These are phyloP conservation scores for Pelargonium australe DNA, from an alignment of 441 rosid species.

Conservation along the genomic window DNA sequence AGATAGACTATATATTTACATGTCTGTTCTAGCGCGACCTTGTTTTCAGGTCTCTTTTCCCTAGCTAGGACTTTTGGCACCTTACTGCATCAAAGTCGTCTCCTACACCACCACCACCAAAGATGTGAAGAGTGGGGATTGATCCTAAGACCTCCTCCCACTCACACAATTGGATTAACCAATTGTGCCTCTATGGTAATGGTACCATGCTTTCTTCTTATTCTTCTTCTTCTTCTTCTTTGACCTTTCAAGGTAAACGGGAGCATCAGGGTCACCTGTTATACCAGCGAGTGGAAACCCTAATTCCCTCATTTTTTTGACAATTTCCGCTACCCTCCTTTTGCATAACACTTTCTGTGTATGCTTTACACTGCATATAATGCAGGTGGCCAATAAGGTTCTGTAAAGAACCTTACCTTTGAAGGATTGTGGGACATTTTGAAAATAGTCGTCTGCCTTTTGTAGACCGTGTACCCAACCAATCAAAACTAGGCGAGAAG, in stretches of 20 bases:
- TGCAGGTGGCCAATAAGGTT: conserved; percentile 26
- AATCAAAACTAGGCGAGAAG: conserved; percentile 23
- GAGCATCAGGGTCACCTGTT: too few species aligned
- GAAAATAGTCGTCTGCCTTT: conserved; percentile 23
- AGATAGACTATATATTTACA: too few species aligned
- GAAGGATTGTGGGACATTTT: conserved; percentile 27
- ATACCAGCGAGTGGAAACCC: conserved; percentile 17
- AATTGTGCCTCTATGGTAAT: too few species aligned
- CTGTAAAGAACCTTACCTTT: conserved; percentile 24
- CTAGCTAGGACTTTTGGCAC: too few species aligned
- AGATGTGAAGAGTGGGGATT: too few species aligned
- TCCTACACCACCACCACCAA: too few species aligned
- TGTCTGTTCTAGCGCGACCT: too few species aligned
- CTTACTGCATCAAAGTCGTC: too few species aligned
- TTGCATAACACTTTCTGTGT: conserved; percentile 13
- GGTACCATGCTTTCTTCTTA: too few species aligned
- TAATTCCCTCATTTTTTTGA: conserved; percentile 27
- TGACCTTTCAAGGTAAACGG: conserved; percentile 17
- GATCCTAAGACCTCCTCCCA: too few species aligned
- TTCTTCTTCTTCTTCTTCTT: conserved; percentile 19
- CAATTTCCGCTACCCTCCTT: conserved; percentile 17
- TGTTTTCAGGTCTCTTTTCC: too few species aligned
- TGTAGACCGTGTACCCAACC: conserved; percentile 18
- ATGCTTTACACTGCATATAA: conserved; percentile 5
- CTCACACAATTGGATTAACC: too few species aligned